Evolutionary conservation across 1,284 basidiomycete species (phyloP), one percentile per base, ranked within the genome.

Genomic region (Heterobasidion irregulare): DNA sequence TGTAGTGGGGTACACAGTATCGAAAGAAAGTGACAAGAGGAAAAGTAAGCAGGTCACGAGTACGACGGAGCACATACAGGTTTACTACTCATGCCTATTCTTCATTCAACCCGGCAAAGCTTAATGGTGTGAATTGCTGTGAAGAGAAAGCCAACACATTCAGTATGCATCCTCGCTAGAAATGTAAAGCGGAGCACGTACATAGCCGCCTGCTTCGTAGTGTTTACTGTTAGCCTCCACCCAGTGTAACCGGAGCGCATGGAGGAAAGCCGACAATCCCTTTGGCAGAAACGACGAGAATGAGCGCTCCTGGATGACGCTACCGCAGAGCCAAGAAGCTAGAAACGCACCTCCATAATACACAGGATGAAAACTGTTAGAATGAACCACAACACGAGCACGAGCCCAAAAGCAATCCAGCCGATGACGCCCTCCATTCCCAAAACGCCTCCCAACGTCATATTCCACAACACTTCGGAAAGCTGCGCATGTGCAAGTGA

Each of bases 211-310:
- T 43, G 92, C 94, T 72, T 89, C 85, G 72, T 92, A 98, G 70
- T 95, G 93, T 79, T 98, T 98, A 74, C 93, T 94, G 75, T 95
- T 95, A 52, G 88, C 90, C 72, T 98, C 95, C 61, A 98, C 94
- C 94, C 96, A 98, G 71, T 98, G 95, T 63, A 99, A 79, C 71
- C 97, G 89, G 59, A 99, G 80, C 8, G 96, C 95, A 70, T 99
- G 96, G 65, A 99, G 72, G 75, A 99, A 98, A 46, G 94, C 94
- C 38, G 38, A 41, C n/a, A 41, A 41, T n/a, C 38, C 38, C 38
- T 41, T 10, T 41, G 12, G n/a, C 38, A 41, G 10, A 10, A 41
- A 41, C 5, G n/a, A 41, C n/a, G 38, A 12, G 1, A 10, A 41
- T 41, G 12, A 41, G 38, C 38, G n/a, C 10, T 10, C 38, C 38